These are phyloP conservation scores for Elongisporangium prolatum DNA, from an alignment of 352 stramenopile species.

Conservation along the genomic window DNA sequence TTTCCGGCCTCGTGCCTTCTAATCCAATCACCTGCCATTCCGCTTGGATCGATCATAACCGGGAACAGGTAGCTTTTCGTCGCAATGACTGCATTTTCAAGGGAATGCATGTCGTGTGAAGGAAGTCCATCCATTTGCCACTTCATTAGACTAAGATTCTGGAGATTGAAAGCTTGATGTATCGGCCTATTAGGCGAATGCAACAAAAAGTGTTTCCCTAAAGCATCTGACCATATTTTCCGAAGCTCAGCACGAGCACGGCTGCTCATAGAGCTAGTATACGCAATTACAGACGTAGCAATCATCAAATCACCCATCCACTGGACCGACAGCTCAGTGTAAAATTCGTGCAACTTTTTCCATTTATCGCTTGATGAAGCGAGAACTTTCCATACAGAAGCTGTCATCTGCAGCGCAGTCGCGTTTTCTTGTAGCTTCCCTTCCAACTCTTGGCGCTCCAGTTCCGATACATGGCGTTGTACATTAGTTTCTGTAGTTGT, in stretches of 20 bases:
- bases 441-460: conserved; percentile 45
- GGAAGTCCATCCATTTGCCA: conserved; percentile 45
- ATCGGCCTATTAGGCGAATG: conserved; percentile 20
- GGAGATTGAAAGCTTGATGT: conserved; percentile 29
- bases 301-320: conserved; percentile 64
- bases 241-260: conserved; percentile 18
- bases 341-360: conserved; percentile 30
- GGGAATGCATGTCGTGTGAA: conserved; percentile 20
- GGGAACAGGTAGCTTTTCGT: conserved; percentile 40
- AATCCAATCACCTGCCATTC: conserved; percentile 49
- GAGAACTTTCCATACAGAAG: conserved; percentile 49
- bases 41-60: conserved; percentile 56
- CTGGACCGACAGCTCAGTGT: conserved; percentile 29
- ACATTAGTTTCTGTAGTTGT: conserved; percentile 28
- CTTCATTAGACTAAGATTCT: conserved; percentile 21
- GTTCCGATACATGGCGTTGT: conserved; percentile 38
- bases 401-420: conserved; percentile 48
- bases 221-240: conserved; percentile 26
- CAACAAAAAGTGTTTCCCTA: conserved; percentile 24
- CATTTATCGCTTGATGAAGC: conserved; percentile 38
- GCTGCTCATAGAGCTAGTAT: conserved; percentile 26
- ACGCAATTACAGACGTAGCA: conserved; percentile 42
- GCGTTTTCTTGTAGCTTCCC: conserved; percentile 43
- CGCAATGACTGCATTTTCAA: conserved; percentile 43
- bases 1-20: conserved; percentile 21